Base-by-base conservation (phyloP, 2,329 filamentous ascomycete species). In the Xylaria sp. region DNA sequence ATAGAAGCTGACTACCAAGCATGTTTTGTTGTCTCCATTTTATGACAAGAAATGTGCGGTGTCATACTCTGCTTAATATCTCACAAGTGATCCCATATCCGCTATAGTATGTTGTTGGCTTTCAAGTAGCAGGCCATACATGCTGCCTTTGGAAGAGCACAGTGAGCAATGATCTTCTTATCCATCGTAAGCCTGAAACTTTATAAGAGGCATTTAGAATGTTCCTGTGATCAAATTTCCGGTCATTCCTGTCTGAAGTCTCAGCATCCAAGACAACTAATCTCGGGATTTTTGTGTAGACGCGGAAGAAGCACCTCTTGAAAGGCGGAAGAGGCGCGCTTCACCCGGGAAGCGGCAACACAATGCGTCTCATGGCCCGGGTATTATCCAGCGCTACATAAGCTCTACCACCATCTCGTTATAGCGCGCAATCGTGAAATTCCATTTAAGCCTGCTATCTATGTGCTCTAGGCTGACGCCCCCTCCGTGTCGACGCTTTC, bases 351-450 rank as follows among this genome's bases (percentile, higher is more conserved):
- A 54, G 58, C 63, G 63, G 63, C 60, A 62, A 62, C 65, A 36
- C 38, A 48, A 62, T 33, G 23, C 36, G 67, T 69, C 67, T 69
- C 63, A 66, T 59, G 36, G 44, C 59, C 63, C 56, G 67, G 63
- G 51, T 66, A 66, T 68, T 68, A 65, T 46, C 63, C 58, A 68
- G 59, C 26, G n/a, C 61, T 53, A 26, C 44, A 49, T 23, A 33
- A 58, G 26, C 46, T 38, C 28, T 53, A 53, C 58, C 58, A 48
- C 44, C 10, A 9, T 33, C 11, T 46, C 31, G n/a, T 23, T 15
- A 54, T 53, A 31, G 44, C 53, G 23, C 23, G 51, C 26, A 51
- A 49, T 46, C 26, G 38, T 31, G 36, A 40, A 7, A 17, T 57
- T 49, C 31, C 11, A 20, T 23, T 17, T 26, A 23, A 46, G 20